These are phyloP conservation scores for Cystobasidium ongulense DNA, from an alignment of 768 basidiomycete species.

Conservation along the genomic window DNA sequence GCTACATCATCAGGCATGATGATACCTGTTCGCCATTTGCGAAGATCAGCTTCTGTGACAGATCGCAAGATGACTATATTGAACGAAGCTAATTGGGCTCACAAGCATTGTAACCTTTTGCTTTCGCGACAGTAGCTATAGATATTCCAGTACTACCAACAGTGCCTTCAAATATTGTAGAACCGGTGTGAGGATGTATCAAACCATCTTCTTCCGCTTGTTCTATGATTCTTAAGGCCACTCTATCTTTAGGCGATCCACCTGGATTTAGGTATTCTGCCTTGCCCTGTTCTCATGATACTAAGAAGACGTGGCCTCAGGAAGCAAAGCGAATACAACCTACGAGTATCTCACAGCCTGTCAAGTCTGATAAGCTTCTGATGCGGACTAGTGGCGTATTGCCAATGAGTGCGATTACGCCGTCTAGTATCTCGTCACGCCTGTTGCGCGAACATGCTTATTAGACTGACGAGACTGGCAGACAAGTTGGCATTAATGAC, in stretches of 20 bases:
- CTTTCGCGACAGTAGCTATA: conserved; percentile 72
- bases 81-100: neutral
- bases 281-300: conserved; percentile 56
- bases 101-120: conserved; percentile 40
- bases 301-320: neutral
- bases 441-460: neutral
- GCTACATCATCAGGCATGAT: conserved; percentile 86
- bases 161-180: conserved; percentile 92
- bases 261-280: conserved; percentile 97
- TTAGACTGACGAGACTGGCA: neutral
- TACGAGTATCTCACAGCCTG: conserved; percentile 82
- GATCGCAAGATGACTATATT: too few species aligned
- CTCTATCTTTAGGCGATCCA: conserved; percentile 94
- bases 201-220: conserved; percentile 80
- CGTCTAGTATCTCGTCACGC: conserved; percentile 63
- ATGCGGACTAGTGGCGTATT: conserved; percentile 91
- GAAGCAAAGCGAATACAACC: conserved; percentile 30
- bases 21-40: too few species aligned
- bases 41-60: neutral
- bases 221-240: conserved; percentile 87
- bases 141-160: conserved; percentile 95
- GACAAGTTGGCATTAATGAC: neutral
- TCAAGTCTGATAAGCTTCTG: conserved; percentile 76
- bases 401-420: conserved; percentile 75
- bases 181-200: conserved; percentile 74